phyloP scores from a whole-genome alignment of 305 asterid genomes.

The Solanum hybrid region DNA sequence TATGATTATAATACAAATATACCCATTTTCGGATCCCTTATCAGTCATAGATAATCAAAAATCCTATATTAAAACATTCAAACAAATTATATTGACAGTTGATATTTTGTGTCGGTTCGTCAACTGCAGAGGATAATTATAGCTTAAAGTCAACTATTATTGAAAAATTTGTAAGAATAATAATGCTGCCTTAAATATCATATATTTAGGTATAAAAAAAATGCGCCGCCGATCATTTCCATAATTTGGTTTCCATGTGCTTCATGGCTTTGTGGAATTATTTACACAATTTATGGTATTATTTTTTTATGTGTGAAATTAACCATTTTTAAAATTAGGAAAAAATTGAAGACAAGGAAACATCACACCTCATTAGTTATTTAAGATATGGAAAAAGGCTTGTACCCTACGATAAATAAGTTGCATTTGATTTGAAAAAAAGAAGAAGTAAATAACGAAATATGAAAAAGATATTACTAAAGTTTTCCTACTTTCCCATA shows the following conservation, averaged over 20 bases:
- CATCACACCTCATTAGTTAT: not conserved
- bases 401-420: not conserved
- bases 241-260: constrained; percentile 3
- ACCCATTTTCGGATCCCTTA: not conserved
- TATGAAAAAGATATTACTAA: not conserved
- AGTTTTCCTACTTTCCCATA: not conserved
- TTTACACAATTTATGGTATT: not conserved
- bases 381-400: not conserved
- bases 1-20: not conserved
- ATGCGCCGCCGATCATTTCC: constrained; percentile 2
- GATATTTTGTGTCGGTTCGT: constrained; percentile 1
- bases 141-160: not conserved
- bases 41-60: not conserved
- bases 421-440: not conserved
- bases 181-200: not conserved
- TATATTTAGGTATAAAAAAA: not conserved
- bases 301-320: not conserved
- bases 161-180: not conserved
- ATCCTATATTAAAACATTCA: not conserved
- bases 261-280: not conserved
- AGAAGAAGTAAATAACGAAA: not conserved
- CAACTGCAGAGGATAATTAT: not conserved
- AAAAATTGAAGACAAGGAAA: not conserved
- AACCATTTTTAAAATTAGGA: not conserved
- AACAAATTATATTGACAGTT: not conserved